Percentiles rank a stretch among this genome's conserved stretches.
These are phyloP conservation scores for sorghum (Sorghum bicolor) DNA, from an alignment of 176 grass and related monocot species.

Conservation along the genomic window Sorghum_bicolor_NCBIv3 NC_012872.2:63193501-63194000, in stretches of 20 bases:
- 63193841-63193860: background rate
- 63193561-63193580: background rate
- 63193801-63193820: background rate
- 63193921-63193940: background rate
- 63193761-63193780: background rate
- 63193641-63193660: constrained; percentile 99
- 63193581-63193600: constrained; percentile 31
- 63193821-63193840: background rate
- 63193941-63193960: background rate
- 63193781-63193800: background rate
- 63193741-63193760: background rate
- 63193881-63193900: background rate
- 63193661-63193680: constrained; percentile 97
- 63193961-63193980: background rate
- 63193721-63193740: background rate
- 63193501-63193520: background rate
- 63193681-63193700: constrained; percentile 55
- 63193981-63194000: background rate
- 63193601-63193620: constrained; percentile 97
- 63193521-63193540: background rate
- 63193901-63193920: background rate
- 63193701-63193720: background rate
- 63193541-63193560: background rate
- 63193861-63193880: background rate
- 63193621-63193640: constrained; percentile 95